Base-by-base conservation (phyloP, 164 flowering plant genomes). In the Vitis vinifera region DNA sequence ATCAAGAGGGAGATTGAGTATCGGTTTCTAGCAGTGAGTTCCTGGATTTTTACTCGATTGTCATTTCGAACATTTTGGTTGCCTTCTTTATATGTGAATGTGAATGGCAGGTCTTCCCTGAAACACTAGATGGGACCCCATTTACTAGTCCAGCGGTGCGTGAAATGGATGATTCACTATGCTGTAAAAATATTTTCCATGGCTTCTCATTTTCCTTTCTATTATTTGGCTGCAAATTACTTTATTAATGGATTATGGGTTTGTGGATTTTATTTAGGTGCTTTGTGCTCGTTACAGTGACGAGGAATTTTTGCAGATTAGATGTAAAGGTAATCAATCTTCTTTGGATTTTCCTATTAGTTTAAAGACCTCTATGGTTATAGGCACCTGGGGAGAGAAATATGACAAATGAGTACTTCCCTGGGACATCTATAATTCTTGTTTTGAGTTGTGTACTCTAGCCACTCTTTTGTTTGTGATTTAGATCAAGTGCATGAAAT, bases 1-100 rank as follows among this genome's bases (percentile, higher is more conserved):
- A 83, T 90, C 14, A 80, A 88, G 71, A 80, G 99, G 79, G 99
- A 95, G 82, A 92, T 82, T 51, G 99, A 95, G 76, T 95, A 93
- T 70, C 91, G 97, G 3, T 95, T 91, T 78, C 77, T 95, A 58
- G 92, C 94, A 71, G 99, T 93, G 81, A 88, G 93, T 84, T 51
- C 0, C 16, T 30, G 44, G 7, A 37, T 37, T 37, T 47, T 37
- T 37, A 37, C 44, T 37, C 44, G 0, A 37, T 37, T 37, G 44
- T 37, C 44, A 37, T 37, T 37, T 37, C 7, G 0, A 37, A 37
- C 44, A 4, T 37, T 37, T 37, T 37, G 44, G 44, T 37, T 3
- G 30, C 23, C 49, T 61, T 68, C 9, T 56, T 72, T 52, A 13
- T 23, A 29, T 47, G 62, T 37, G 44, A 37, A 3, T 6, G 4